Conservation (phyloP, 2,329 filamentous ascomycete genomes). For the Penicillium sp. region DNA sequence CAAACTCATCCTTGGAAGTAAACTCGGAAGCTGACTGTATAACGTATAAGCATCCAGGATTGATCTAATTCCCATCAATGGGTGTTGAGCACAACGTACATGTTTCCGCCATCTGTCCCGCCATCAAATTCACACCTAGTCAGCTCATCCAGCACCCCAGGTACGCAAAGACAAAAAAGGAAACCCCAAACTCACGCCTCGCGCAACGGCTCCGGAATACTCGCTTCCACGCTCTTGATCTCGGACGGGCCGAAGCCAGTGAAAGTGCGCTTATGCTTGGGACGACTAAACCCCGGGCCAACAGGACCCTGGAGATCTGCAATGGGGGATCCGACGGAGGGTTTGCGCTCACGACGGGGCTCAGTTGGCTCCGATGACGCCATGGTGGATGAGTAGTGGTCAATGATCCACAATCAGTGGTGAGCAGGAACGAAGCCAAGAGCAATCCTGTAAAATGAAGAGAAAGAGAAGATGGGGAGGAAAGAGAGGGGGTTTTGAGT, state of each 20-base stretch:
- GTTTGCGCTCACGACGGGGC: conserved; percentile 71
- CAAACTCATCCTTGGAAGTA: conserved; percentile 79
- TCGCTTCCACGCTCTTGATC: conserved; percentile 92
- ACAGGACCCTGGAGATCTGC: conserved; percentile 85
- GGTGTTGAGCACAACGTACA: conserved; percentile 46
- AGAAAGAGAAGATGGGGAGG: neutral
- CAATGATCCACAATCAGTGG: neutral
- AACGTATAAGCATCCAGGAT: conserved; percentile 7
- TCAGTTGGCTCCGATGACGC: conserved; percentile 20
- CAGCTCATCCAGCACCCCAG: conserved; percentile 26
- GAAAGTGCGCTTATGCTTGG: conserved; percentile 96
- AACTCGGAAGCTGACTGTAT: conserved; percentile 70
- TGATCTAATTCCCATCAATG: neutral
- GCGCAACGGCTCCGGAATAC: conserved; percentile 85
- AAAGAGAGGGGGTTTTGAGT: conserved; percentile 1
- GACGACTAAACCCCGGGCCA: conserved; percentile 82
- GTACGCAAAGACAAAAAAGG: neutral
- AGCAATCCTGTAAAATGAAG: neutral
- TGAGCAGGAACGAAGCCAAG: neutral
- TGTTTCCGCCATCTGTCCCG: conserved; percentile 64
- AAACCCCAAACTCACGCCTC: conserved; percentile 70
- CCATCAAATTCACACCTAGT: neutral
- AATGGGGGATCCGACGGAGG: conserved; percentile 81
- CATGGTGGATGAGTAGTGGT: conserved; percentile 28
- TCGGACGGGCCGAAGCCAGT: conserved; percentile 90